phyloP scores from a whole-genome alignment of 1,139 yeast species.

The Suhomyces chickasaworum region DNA sequence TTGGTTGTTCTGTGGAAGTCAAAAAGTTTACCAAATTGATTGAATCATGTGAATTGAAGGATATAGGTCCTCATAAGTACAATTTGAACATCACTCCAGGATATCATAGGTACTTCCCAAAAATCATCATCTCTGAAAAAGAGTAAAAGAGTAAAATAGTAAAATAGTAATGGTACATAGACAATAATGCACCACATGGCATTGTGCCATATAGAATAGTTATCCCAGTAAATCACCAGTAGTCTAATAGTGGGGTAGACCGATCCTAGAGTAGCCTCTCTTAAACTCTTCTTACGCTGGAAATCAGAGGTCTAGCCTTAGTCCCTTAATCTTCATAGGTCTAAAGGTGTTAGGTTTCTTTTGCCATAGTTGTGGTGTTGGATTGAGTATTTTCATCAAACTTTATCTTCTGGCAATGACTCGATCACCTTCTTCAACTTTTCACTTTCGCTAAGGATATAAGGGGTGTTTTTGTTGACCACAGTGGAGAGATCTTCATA shows the following conservation, averaged over 20 bases:
- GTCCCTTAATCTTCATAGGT: too few species aligned
- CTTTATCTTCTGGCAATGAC: neutral
- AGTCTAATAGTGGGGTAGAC: too few species aligned
- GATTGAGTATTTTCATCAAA: too few species aligned
- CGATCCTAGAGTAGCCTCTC: too few species aligned
- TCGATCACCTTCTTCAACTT: slow-evolving; percentile 6
- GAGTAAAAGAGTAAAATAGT: too few species aligned
- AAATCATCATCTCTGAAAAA: slow-evolving; percentile 19
- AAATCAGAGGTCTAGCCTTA: too few species aligned
- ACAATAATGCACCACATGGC: neutral
- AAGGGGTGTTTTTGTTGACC: slow-evolving; percentile 17
- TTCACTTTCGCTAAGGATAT: slow-evolving; percentile 8
- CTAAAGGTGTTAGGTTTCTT: too few species aligned
- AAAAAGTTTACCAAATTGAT: slow-evolving; percentile 18
- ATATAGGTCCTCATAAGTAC: slow-evolving; percentile 14
- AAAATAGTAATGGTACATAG: too few species aligned
- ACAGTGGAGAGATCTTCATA: slow-evolving; percentile 29
- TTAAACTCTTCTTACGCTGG: neutral
- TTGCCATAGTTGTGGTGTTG: too few species aligned
- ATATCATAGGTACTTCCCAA: slow-evolving; percentile 45
- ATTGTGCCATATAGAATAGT: neutral
- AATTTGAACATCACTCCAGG: slow-evolving; percentile 27
- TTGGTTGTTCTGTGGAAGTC: slow-evolving; percentile 24
- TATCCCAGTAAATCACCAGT: neutral
- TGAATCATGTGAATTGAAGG: slow-evolving; percentile 8